These are phyloP conservation scores for Anacardium occidentale DNA, from an alignment of 345 rosid genomes.

Conservation along the genomic window DNA sequence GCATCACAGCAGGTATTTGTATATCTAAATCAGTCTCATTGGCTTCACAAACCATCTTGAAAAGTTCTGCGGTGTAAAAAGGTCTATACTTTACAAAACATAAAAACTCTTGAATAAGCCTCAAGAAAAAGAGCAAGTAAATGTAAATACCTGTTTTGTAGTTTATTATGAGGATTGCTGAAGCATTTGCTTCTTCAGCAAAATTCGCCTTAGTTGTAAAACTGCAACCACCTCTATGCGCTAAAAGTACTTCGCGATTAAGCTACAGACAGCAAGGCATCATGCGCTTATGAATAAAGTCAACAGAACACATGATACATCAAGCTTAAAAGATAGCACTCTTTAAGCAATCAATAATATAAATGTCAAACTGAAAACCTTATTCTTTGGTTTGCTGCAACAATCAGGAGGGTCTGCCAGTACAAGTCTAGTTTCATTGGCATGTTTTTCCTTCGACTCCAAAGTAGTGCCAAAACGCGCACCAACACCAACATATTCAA, in stretches of 20 bases:
- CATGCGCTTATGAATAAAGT: slow-evolving; percentile 18
- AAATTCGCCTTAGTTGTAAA: slow-evolving; percentile 69
- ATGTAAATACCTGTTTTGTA: slow-evolving; percentile 53
- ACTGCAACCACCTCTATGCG: slow-evolving; percentile 81
- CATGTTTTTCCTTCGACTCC: slow-evolving; percentile 83
- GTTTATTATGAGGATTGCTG: slow-evolving; percentile 79
- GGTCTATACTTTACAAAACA: slow-evolving; percentile 1
- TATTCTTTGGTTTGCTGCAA: slow-evolving; percentile 53
- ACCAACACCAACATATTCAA: slow-evolving; percentile 88
- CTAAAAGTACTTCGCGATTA: slow-evolving; percentile 64
- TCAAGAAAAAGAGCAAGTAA: slow-evolving; percentile 1
- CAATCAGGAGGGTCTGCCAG: slow-evolving; percentile 82
- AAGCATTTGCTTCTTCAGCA: slow-evolving; percentile 73
- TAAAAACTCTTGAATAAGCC: slow-evolving; percentile 1
- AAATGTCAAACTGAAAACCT: slow-evolving; percentile 44
- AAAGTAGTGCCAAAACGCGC: slow-evolving; percentile 86
- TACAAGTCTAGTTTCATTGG: slow-evolving; percentile 51
- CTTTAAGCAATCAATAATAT: slow-evolving; percentile 1
- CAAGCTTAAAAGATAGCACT: not conserved
- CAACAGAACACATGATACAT: slow-evolving; percentile 7
- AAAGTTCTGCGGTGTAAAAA: slow-evolving; percentile 61
- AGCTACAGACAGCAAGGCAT: slow-evolving; percentile 42
- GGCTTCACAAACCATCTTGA: slow-evolving; percentile 91
- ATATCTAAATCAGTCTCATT: slow-evolving; percentile 68
- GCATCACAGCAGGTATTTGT: slow-evolving; percentile 83